A percentile compares a stretch with the other conserved stretches of the same genome.
Evolutionary conservation across 805 yeast species (phyloP).

Genomic region (Schwanniomyces vanrijiae): DNA sequence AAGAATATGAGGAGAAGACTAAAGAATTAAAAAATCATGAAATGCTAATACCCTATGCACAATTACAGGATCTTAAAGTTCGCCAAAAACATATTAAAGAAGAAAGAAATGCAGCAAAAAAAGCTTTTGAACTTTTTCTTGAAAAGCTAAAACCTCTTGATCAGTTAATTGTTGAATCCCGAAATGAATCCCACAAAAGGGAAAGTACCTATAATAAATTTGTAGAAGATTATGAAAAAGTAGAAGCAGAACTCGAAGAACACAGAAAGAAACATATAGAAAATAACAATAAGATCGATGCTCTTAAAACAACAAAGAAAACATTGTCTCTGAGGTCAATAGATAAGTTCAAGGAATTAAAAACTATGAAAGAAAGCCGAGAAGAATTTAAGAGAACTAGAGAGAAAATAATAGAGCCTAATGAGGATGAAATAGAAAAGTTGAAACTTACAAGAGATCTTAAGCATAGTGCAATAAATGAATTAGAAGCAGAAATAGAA

Average conservation of each 20-base stretch:
- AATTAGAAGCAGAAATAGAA: slow-evolving; percentile 19
- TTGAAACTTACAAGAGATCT: slow-evolving; percentile 21
- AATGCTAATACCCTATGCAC: slow-evolving; percentile 42
- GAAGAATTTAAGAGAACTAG: slow-evolving; percentile 17
- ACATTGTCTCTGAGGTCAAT: slow-evolving; percentile 15
- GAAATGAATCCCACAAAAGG: slow-evolving; percentile 6
- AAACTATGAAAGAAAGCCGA: slow-evolving; percentile 9
- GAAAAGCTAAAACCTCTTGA: slow-evolving; percentile 23
- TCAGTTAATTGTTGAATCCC: slow-evolving; percentile 5
- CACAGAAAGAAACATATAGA: slow-evolving; percentile 1
- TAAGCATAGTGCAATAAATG: slow-evolving; percentile 15
- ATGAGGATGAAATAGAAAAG: slow-evolving; percentile 22
- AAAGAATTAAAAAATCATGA: slow-evolving; percentile 36
- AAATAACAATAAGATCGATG: slow-evolving; percentile 6
- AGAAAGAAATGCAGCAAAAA: slow-evolving; percentile 36
- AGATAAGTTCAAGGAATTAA: slow-evolving; percentile 17
- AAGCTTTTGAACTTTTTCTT: slow-evolving; percentile 25
- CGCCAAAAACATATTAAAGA: slow-evolving; percentile 30
- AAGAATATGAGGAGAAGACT: slow-evolving; percentile 47
- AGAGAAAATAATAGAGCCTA: slow-evolving; percentile 24
- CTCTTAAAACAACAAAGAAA: slow-evolving; percentile 5
- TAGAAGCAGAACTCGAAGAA: slow-evolving; percentile 2
- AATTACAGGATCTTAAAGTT: slow-evolving; percentile 35
- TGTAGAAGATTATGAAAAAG: slow-evolving; percentile 6
- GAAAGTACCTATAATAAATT: slow-evolving; percentile 7